Percentiles rank a stretch among this genome's conserved stretches.
Evolutionary conservation across 2,329 filamentous ascomycete species (phyloP).

Genomic region (Aspergillus costaricaensis): DNA sequence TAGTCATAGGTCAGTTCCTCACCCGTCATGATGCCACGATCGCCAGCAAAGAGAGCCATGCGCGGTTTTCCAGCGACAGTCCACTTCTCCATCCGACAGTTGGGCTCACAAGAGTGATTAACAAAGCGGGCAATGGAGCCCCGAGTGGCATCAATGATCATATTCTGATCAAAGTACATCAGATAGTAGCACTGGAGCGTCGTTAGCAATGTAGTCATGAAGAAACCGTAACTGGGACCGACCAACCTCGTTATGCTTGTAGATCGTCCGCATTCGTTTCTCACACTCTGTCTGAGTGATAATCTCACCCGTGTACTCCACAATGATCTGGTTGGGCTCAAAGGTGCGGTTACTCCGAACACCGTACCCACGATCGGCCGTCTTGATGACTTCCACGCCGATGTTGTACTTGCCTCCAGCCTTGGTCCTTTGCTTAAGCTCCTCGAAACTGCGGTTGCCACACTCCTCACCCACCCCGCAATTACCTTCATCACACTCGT

Average conservation of each 20-base stretch:
- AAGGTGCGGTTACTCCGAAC: slow-evolving; percentile 90
- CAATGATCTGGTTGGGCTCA: slow-evolving; percentile 87
- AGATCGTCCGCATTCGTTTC: slow-evolving; percentile 85
- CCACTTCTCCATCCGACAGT: slow-evolving; percentile 98
- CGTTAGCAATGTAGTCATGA: slow-evolving; percentile 15
- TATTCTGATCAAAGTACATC: slow-evolving; percentile 97
- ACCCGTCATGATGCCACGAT: slow-evolving; percentile 85
- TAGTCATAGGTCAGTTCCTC: slow-evolving; percentile 96
- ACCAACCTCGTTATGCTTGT: slow-evolving; percentile 87
- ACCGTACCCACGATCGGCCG: slow-evolving; percentile 81
- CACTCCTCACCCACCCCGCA: slow-evolving; percentile 80
- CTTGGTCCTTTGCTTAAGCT: slow-evolving; percentile 72
- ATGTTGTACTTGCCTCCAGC: slow-evolving; percentile 83
- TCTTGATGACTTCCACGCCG: slow-evolving; percentile 94
- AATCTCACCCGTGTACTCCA: slow-evolving; percentile 97
- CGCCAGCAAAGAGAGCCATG: slow-evolving; percentile 95
- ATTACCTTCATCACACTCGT: slow-evolving; percentile 90
- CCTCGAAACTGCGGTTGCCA: slow-evolving; percentile 83
- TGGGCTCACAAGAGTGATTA: slow-evolving; percentile 95
- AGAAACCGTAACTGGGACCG: neutral
- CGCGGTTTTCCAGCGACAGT: slow-evolving; percentile 89
- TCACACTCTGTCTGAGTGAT: slow-evolving; percentile 95
- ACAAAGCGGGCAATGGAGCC: slow-evolving; percentile 97
- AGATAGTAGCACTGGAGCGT: slow-evolving; percentile 82
- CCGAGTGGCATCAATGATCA: slow-evolving; percentile 96